A percentile compares a stretch with the other conserved stretches of the same genome.
phyloP scores from a whole-genome alignment of 169 alveolate species.

The Theileria sp. region DNA sequence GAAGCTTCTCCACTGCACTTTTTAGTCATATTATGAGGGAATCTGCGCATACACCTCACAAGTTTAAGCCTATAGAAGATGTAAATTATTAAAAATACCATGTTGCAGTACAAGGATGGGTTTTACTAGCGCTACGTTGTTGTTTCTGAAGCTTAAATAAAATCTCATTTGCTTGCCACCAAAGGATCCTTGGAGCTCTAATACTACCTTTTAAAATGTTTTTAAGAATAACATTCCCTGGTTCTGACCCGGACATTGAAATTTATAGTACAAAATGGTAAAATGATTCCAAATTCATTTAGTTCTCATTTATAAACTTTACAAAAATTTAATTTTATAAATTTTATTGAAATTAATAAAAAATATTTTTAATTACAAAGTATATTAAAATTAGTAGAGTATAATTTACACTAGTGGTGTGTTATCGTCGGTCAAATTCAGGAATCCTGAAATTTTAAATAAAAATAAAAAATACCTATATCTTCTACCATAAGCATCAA shows the following conservation, averaged over 20 bases:
- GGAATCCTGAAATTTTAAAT: conserved; percentile 28
- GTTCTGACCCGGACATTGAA: conserved; percentile 49
- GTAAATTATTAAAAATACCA: conserved; percentile 31
- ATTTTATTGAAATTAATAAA: neutral
- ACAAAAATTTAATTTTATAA: neutral
- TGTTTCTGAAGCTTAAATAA: conserved; percentile 57
- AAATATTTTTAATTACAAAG: neutral
- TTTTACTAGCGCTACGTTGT: conserved; percentile 34
- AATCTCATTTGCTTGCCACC: conserved; percentile 69
- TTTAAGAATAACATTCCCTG: conserved; percentile 33
- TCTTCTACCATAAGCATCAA: conserved; percentile 62
- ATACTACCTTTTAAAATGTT: conserved; percentile 34
- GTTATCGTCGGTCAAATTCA: conserved; percentile 49
- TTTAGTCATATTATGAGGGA: conserved; percentile 45
- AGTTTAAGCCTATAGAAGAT: conserved; percentile 49
- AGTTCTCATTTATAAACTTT: neutral
- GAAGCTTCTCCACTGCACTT: conserved; percentile 65
- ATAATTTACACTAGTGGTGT: conserved; percentile 5
- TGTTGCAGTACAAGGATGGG: conserved; percentile 62
- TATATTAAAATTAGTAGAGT: neutral
- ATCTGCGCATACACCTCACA: conserved; percentile 68
- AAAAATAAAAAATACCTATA: conserved; percentile 29
- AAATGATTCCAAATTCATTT: neutral
- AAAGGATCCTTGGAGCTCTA: conserved; percentile 50
- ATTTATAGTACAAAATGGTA: neutral